Evolutionary conservation across 2,329 filamentous ascomycete genomes (phyloP).

Genomic region (Simplicillium aogashimaense): DNA sequence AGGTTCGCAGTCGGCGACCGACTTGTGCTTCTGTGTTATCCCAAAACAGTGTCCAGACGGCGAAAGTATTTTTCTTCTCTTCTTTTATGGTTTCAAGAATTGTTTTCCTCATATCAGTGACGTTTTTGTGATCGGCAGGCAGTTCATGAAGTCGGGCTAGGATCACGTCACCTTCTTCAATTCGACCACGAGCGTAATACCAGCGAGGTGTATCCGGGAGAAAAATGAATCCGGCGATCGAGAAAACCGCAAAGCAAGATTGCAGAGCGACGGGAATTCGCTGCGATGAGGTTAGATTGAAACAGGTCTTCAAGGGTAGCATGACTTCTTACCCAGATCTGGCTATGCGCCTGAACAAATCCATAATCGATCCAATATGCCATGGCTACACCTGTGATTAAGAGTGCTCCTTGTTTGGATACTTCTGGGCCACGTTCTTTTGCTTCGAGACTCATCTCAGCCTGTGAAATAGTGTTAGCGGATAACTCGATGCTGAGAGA

Average conservation of each 20-base stretch:
- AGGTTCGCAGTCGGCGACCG: background rate
- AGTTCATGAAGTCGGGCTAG: background rate
- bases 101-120: background rate
- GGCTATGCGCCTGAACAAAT: background rate
- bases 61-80: background rate
- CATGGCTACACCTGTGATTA: conserved; percentile 1
- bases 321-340: conserved; percentile 1
- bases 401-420: conserved; percentile 1
- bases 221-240: conserved; percentile 1
- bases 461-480: too few species aligned
- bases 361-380: conserved; percentile 1
- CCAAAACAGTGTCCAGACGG: background rate
- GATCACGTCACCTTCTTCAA: background rate
- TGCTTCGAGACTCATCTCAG: conserved; percentile 1
- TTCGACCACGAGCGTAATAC: conserved; percentile 1
- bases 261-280: conserved; percentile 1
- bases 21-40: background rate
- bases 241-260: conserved; percentile 1
- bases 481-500: too few species aligned
- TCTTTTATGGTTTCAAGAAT: background rate
- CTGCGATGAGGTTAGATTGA: background rate
- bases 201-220: conserved; percentile 1
- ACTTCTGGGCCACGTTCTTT: conserved; percentile 2
- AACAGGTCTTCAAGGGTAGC: too few species aligned
- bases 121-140: background rate